phyloP scores from a whole-genome alignment of 768 basidiomycete species.

The Coprinellus micaceus region DNA sequence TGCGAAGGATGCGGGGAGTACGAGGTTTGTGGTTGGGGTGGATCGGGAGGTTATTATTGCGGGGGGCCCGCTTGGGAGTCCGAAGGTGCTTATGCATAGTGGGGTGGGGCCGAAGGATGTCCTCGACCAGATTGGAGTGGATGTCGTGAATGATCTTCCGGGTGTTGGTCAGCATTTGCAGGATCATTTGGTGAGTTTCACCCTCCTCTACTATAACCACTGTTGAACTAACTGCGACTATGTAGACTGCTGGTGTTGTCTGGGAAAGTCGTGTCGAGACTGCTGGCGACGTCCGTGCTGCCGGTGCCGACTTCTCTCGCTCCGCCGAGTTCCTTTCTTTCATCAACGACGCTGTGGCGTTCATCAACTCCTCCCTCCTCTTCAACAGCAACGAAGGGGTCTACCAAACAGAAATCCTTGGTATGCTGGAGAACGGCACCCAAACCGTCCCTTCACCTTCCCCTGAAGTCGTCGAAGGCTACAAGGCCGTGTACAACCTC shows the following conservation, averaged over 20 bases:
- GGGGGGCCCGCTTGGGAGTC: slow-evolving; percentile 47
- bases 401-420: slow-evolving; percentile 20
- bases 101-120: slow-evolving; percentile 52
- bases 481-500: slow-evolving; percentile 49
- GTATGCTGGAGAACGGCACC: slow-evolving; percentile 25
- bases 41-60: slow-evolving; percentile 48
- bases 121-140: slow-evolving; percentile 39
- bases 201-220: not conserved
- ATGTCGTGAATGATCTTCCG: slow-evolving; percentile 38
- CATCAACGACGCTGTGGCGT: slow-evolving; percentile 63
- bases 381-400: slow-evolving; percentile 26
- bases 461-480: slow-evolving; percentile 47
- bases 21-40: slow-evolving; percentile 45
- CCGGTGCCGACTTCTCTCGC: slow-evolving; percentile 29
- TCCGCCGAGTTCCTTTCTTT: slow-evolving; percentile 45
- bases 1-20: slow-evolving; percentile 30
- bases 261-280: slow-evolving; percentile 26
- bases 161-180: slow-evolving; percentile 56
- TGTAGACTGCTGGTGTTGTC: slow-evolving; percentile 25
- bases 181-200: slow-evolving; percentile 41
- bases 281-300: slow-evolving; percentile 29
- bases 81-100: slow-evolving; percentile 48
- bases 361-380: slow-evolving; percentile 49
- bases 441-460: slow-evolving; percentile 38
- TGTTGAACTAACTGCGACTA: not conserved